Conservation (phyloP, 768 basidiomycete species). For the Glaciozyma antarctica region DNA sequence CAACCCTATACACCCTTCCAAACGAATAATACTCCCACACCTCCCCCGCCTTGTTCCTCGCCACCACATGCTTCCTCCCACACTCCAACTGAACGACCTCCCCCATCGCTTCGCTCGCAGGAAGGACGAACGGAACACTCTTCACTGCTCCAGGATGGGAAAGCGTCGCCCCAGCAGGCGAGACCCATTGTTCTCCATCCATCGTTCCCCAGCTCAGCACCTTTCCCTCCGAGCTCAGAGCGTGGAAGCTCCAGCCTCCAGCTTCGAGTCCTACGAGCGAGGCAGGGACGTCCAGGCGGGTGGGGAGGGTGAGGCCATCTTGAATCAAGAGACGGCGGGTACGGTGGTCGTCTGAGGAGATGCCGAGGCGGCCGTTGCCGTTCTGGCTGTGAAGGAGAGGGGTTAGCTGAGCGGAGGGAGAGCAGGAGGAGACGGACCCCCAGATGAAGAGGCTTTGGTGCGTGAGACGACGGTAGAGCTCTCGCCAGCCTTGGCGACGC, state of each 20-base stretch:
- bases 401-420: background rate
- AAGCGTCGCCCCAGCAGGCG: conserved; percentile 7
- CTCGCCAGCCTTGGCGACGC: conserved; percentile 65
- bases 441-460: conserved; percentile 35
- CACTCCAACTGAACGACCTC: conserved; percentile 47
- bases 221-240: conserved; percentile 62
- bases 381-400: conserved; percentile 45
- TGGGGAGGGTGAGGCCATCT: conserved; percentile 55
- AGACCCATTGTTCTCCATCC: conserved; percentile 13
- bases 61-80: conserved; percentile 62
- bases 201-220: conserved; percentile 62
- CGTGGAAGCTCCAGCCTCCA: conserved; percentile 84
- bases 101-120: conserved; percentile 45
- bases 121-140: conserved; percentile 48
- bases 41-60: conserved; percentile 51
- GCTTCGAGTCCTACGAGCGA: conserved; percentile 65
- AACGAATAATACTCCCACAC: conserved; percentile 71
- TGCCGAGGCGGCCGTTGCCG: conserved; percentile 57
- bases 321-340: conserved; percentile 24
- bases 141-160: conserved; percentile 17
- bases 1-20: conserved; percentile 48
- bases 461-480: conserved; percentile 59
- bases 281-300: conserved; percentile 52
- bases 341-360: conserved; percentile 40
- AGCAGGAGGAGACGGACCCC: conserved; percentile 1